phyloP scores from a whole-genome alignment of 495 filamentous ascomycete genomes.

The Penicillium paxilli region DNA sequence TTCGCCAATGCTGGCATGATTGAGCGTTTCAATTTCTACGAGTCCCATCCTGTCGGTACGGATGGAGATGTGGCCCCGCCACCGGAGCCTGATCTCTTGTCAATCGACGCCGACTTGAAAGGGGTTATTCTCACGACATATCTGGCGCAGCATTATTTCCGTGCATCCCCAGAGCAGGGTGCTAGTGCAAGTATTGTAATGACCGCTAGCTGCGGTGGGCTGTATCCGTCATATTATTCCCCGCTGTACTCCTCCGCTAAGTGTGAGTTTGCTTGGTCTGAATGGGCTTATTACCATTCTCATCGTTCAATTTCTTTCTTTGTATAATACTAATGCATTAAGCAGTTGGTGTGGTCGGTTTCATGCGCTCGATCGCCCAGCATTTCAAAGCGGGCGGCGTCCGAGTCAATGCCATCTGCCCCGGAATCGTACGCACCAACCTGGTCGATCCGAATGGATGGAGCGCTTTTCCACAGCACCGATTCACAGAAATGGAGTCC shows the following conservation, averaged over 20 bases:
- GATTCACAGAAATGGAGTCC: conserved; percentile 11
- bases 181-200: conserved; percentile 15
- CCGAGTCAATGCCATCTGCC: conserved; percentile 24
- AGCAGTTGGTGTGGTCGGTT: conserved; percentile 20
- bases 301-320: not conserved
- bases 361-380: conserved; percentile 20
- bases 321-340: not conserved
- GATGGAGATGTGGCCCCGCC: conserved; percentile 3
- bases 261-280: conserved; percentile 10
- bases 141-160: conserved; percentile 27
- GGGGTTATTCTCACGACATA: conserved; percentile 19
- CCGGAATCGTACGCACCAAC: conserved; percentile 20
- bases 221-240: conserved; percentile 18
- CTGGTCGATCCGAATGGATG: conserved; percentile 15
- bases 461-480: conserved; percentile 11
- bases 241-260: conserved; percentile 23
- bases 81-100: conserved; percentile 17
- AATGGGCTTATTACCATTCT: not conserved
- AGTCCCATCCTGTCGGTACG: conserved; percentile 1
- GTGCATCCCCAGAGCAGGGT: conserved; percentile 11
- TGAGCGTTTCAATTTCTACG: conserved; percentile 20
- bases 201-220: conserved; percentile 21
- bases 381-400: conserved; percentile 12
- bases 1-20: conserved; percentile 24
- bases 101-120: conserved; percentile 19